Evolutionary conservation across 441 rosid genomes (phyloP), one percentile per base, ranked within the genome.

Genomic region (Brassica balearica): DNA sequence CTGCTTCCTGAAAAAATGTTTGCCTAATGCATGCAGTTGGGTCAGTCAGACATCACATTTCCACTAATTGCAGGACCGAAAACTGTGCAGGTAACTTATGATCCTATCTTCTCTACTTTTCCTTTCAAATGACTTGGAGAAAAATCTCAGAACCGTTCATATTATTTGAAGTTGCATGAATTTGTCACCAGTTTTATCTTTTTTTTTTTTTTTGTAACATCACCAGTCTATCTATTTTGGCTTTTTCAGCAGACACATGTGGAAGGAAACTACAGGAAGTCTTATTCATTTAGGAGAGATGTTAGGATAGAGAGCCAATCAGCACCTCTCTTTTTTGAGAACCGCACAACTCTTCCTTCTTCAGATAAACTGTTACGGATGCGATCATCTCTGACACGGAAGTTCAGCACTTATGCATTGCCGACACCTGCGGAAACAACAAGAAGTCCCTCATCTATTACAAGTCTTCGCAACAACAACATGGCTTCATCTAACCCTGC

Each of bases 351-450:
- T 80, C 79, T 46, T 19, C 76, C 83, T 60, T 62, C 80, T 60
- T 70, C 80, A 25, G 89, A 85, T 56, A 87, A 77, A 70, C 34
- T 82, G 38, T 78, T 74, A 69, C 85, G 83, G 77, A 80, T 74
- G 82, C 85, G 81, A 61, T 87, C 86, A 11, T 79, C 85, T 73
- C 70, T 84, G 27, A 70, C 87, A 19, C 81, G 91, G 62, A 88
- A 86, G 82, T 86, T 91, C 68, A 86, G 72, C 85, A 85, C 93
- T 15, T 91, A 91, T 68, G 95, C 84, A 74, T 78, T 91, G 71
- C 95, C 95, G 27, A 89, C 88, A 34, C 95, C 95, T 53, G 77
- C 61, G 29, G 89, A 85, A 75, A 60, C 91, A 65, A 29, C 89
- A 27, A 89, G 88, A 85, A 87, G 63, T 75, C 74, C 91, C 66